A percentile compares a stretch with the other conserved stretches of the same genome.
These are phyloP conservation scores for Bigelowiella natans DNA, from an alignment of 78 protist genomes.

Conservation along the genomic window DNA sequence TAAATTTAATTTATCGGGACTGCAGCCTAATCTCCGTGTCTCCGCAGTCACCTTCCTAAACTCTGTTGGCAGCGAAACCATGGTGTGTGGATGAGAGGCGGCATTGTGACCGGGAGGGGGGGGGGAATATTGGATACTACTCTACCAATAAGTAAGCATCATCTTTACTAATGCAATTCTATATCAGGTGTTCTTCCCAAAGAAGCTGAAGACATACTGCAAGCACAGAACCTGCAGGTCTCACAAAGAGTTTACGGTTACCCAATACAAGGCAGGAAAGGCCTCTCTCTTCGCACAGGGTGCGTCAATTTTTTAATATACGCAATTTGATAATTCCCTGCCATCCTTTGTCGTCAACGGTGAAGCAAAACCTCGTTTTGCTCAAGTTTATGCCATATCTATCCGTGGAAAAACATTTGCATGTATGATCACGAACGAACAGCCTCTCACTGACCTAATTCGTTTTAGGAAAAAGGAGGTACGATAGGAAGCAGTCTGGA, in stretches of 20 bases:
- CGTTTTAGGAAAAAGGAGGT: slow-evolving; percentile 95
- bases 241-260: slow-evolving; percentile 83
- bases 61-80: no score
- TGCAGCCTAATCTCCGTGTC: no score
- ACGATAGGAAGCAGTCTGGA: slow-evolving; percentile 93
- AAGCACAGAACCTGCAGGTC: slow-evolving; percentile 59
- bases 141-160: no score
- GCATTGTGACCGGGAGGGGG: no score
- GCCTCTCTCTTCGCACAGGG: slow-evolving; percentile 91
- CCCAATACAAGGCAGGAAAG: slow-evolving; percentile 97
- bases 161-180: no score
- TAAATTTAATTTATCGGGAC: no score
- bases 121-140: no score
- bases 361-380: neutral
- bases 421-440: no score
- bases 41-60: no score
- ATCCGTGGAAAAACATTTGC: neutral
- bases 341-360: neutral
- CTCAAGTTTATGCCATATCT: neutral
- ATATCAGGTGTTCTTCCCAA: slow-evolving; percentile 85
- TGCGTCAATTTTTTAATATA: neutral
- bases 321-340: neutral
- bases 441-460: neutral
- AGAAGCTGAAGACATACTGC: slow-evolving; percentile 85
- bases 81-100: no score